phyloP scores from a whole-genome alignment of 495 filamentous ascomycete genomes.

The Penicillium bovifimosum region DNA sequence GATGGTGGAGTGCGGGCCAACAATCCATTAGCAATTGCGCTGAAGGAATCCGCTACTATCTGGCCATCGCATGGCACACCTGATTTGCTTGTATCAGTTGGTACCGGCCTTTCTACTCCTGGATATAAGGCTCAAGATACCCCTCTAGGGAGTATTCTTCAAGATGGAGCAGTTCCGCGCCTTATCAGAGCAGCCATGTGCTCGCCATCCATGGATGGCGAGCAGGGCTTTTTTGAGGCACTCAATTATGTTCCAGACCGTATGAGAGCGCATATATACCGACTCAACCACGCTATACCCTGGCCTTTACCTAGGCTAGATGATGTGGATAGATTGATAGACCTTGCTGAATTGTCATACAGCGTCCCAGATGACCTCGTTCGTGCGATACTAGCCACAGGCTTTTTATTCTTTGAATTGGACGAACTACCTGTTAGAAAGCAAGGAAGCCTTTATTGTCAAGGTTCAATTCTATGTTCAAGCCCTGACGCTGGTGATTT shows the following conservation, averaged over 20 bases:
- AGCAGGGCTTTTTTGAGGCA: constrained; percentile 17
- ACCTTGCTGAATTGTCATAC: constrained; percentile 7
- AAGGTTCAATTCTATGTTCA: constrained; percentile 16
- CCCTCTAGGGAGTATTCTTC: not conserved
- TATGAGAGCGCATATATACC: constrained; percentile 11
- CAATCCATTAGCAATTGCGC: constrained; percentile 22
- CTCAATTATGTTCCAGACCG: constrained; percentile 15
- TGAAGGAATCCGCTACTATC: constrained; percentile 25
- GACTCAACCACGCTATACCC: constrained; percentile 11
- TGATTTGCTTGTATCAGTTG: constrained; percentile 30
- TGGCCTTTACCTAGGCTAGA: constrained; percentile 16
- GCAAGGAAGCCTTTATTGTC: constrained; percentile 11
- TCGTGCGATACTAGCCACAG: constrained; percentile 13
- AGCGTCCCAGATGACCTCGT: constrained; percentile 12
- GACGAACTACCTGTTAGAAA: constrained; percentile 8
- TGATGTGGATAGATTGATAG: constrained; percentile 10
- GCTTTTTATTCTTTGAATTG: constrained; percentile 23
- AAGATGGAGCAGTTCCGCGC: constrained; percentile 9
- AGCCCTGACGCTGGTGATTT: constrained; percentile 7
- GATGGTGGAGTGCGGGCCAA: constrained; percentile 34
- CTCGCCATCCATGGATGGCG: constrained; percentile 21
- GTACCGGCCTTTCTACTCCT: constrained; percentile 18
- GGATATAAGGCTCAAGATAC: not conserved
- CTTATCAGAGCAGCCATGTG: constrained; percentile 12
- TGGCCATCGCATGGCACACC: constrained; percentile 22